Evolutionary conservation across 176 grass and related monocot species (phyloP).

Genomic region (Elaeis guineensis): DNA sequence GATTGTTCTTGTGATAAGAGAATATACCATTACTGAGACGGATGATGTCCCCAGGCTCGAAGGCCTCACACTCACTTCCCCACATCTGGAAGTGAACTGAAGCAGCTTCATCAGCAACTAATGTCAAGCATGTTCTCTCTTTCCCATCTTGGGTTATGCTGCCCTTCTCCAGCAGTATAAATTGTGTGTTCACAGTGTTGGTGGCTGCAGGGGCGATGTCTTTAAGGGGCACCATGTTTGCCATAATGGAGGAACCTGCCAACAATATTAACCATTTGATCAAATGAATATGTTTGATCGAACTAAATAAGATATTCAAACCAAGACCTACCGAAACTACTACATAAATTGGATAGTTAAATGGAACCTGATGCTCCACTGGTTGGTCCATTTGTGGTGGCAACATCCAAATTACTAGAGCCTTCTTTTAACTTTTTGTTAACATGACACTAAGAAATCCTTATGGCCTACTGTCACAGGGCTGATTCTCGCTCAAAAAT

Average conservation of each 20-base stretch:
- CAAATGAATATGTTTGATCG: too few relatives aligned
- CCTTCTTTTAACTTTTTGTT: too few relatives aligned
- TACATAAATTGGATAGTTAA: too few relatives aligned
- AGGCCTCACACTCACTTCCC: conserved; percentile 59
- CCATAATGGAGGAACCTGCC: conserved; percentile 5
- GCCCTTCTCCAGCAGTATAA: conserved; percentile 60
- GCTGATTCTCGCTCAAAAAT: too few relatives aligned
- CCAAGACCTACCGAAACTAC: too few relatives aligned
- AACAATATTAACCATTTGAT: not conserved
- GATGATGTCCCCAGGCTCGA: conserved; percentile 70
- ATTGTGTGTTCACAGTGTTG: conserved; percentile 64
- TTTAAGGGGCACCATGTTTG: conserved; percentile 31
- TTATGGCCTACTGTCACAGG: too few relatives aligned
- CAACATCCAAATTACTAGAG: too few relatives aligned
- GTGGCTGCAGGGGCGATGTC: conserved; percentile 54
- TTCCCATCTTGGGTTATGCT: conserved; percentile 7
- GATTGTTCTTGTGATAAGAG: conserved; percentile 46
- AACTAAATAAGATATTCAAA: too few relatives aligned
- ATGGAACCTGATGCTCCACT: too few relatives aligned
- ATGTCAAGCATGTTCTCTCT: conserved; percentile 50
- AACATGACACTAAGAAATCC: too few relatives aligned
- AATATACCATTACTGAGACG: conserved; percentile 59
- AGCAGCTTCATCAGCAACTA: conserved; percentile 65
- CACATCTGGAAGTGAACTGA: conserved; percentile 73
- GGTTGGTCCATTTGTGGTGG: too few relatives aligned